phyloP scores from a whole-genome alignment of 495 filamentous ascomycete species.

The Aspergillus affinis region DNA sequence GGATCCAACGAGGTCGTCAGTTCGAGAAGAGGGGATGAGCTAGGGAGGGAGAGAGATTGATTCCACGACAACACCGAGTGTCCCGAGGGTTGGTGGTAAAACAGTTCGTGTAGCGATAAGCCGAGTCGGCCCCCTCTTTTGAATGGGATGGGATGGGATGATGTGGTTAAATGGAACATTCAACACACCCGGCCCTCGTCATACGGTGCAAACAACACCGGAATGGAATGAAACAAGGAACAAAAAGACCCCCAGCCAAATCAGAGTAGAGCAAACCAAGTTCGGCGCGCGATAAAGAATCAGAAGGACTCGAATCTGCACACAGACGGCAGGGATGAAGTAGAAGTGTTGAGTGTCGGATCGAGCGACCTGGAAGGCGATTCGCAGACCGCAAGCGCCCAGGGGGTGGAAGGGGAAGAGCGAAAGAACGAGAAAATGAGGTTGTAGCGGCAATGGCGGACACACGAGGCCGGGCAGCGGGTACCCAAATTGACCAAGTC shows the following conservation, averaged over 20 bases:
- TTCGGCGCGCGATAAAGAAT: not conserved
- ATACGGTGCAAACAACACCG: constrained; percentile 7
- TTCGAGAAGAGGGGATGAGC: not conserved
- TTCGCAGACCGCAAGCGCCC: not conserved
- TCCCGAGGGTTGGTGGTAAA: constrained; percentile 1
- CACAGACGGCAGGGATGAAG: not conserved
- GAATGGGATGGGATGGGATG: not conserved
- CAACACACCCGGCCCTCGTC: constrained; percentile 6
- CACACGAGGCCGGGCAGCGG: constrained; percentile 3
- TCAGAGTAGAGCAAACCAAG: not conserved
- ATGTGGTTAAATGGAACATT: constrained; percentile 6
- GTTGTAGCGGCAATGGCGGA: constrained; percentile 2
- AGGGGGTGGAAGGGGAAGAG: not conserved
- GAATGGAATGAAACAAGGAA: not conserved
- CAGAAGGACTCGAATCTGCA: not conserved
- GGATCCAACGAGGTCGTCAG: not conserved
- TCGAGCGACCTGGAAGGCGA: not conserved
- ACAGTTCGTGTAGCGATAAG: not conserved
- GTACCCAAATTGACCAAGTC: constrained; percentile 25
- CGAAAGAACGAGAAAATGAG: not conserved
- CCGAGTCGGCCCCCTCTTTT: constrained; percentile 1
- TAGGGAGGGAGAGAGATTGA: not conserved
- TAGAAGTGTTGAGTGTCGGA: not conserved
- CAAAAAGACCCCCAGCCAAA: not conserved
- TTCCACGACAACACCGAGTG: not conserved